phyloP scores from a whole-genome alignment of 108 stramenopile species.

The Skeletonema marinoi region DNA sequence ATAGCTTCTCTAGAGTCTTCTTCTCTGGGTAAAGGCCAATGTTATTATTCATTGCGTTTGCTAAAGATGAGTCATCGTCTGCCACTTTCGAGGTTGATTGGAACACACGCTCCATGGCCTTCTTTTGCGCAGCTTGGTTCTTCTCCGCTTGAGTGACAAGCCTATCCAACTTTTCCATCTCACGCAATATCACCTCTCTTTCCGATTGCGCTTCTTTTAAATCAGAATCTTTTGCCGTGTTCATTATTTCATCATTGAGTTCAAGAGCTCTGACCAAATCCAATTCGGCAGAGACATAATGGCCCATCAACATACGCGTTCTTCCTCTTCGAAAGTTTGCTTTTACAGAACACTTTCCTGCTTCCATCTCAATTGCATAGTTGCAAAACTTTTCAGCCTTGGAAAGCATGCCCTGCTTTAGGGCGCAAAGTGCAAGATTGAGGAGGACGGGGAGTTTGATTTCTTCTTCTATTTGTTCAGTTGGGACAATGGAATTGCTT shows the following conservation, averaged over 20 bases:
- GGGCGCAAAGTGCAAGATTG: conserved; percentile 80
- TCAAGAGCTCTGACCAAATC: conserved; percentile 56
- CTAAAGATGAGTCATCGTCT: neutral
- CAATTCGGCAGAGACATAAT: conserved; percentile 52
- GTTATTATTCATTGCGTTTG: neutral
- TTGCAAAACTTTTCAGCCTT: conserved; percentile 81
- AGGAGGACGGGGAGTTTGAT: conserved; percentile 80
- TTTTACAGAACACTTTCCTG: conserved; percentile 48
- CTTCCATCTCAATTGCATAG: conserved; percentile 56
- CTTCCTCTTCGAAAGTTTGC: conserved; percentile 75
- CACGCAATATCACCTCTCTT: conserved; percentile 28
- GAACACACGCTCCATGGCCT: conserved; percentile 44
- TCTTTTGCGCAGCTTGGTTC: conserved; percentile 27
- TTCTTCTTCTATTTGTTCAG: conserved; percentile 21
- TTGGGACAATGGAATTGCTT: neutral
- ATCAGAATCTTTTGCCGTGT: neutral
- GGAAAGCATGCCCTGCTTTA: conserved; percentile 75
- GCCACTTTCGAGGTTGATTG: neutral
- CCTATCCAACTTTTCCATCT: conserved; percentile 41
- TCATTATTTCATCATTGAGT: conserved; percentile 10
- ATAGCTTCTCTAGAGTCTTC: neutral
- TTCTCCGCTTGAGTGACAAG: conserved; percentile 30
- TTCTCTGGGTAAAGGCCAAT: conserved; percentile 43
- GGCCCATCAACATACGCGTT: conserved; percentile 67
- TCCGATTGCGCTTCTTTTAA: conserved; percentile 18